phyloP scores from a whole-genome alignment of 1,284 basidiomycete genomes.

The Melampsora larici-populina region DNA sequence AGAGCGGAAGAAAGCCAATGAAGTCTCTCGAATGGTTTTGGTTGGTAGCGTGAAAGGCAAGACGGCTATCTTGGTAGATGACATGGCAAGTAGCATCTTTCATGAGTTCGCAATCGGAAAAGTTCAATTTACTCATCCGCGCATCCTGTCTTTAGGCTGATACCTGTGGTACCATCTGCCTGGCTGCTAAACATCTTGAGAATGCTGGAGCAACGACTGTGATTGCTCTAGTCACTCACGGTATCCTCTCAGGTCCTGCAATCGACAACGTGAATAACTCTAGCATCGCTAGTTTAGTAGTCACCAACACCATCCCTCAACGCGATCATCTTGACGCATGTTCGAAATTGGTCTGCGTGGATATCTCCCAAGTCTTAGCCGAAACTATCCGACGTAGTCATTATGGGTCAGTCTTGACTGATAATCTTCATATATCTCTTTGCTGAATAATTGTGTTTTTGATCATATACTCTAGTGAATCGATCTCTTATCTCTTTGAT shows the following conservation, averaged over 20 bases:
- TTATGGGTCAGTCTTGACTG: constrained; percentile 49
- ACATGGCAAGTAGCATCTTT: constrained; percentile 64
- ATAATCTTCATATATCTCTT: not conserved
- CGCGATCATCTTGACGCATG: constrained; percentile 70
- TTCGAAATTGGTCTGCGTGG: constrained; percentile 88
- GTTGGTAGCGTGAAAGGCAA: constrained; percentile 93
- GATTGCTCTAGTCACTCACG: constrained; percentile 94
- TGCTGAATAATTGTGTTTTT: not conserved
- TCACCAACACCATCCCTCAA: constrained; percentile 98
- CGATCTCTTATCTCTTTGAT: constrained; percentile 42
- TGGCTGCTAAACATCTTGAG: constrained; percentile 81
- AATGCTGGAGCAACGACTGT: constrained; percentile 86
- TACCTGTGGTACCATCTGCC: constrained; percentile 93
- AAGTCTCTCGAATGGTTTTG: constrained; percentile 97
- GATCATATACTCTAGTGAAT: constrained; percentile 16
- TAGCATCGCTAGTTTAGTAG: constrained; percentile 85
- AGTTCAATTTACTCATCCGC: not conserved
- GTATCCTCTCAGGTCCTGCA: constrained; percentile 88
- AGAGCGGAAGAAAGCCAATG: constrained; percentile 98
- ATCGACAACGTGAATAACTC: constrained; percentile 64
- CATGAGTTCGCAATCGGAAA: too few species aligned
- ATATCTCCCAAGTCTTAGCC: constrained; percentile 89
- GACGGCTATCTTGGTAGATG: constrained; percentile 95
- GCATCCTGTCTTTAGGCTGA: constrained; percentile 62
- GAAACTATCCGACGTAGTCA: constrained; percentile 87